These are phyloP conservation scores for Discostella pseudostelligera DNA, from an alignment of 108 stramenopile species.

Conservation along the genomic window DNA sequence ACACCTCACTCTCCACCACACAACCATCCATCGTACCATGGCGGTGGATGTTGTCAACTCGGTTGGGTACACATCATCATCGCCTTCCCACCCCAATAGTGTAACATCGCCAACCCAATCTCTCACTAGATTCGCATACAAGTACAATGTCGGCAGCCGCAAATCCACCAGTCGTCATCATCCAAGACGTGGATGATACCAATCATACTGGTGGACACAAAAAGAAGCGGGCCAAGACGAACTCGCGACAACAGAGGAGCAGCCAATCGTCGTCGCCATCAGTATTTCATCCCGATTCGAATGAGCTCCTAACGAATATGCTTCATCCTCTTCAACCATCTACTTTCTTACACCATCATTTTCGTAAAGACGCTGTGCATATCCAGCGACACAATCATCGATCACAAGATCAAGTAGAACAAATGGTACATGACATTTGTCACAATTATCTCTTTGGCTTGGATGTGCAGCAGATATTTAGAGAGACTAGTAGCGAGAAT, in stretches of 20 bases:
- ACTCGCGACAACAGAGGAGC: neutral
- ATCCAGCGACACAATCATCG: constrained; percentile 22
- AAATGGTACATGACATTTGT: constrained; percentile 36
- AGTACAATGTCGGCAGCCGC: no score
- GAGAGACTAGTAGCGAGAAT: constrained; percentile 68
- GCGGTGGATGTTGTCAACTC: no score
- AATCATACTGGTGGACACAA: neutral
- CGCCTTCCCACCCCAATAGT: no score
- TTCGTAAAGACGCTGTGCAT: constrained; percentile 59
- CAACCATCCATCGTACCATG: no score
- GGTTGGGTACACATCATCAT: no score
- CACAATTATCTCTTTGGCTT: constrained; percentile 55
- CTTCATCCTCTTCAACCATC: constrained; percentile 40
- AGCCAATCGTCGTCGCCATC: neutral
- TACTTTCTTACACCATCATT: constrained; percentile 39
- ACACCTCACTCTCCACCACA: no score
- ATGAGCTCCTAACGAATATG: constrained; percentile 34
- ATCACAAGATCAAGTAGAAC: constrained; percentile 12
- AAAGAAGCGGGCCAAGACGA: constrained; percentile 6
- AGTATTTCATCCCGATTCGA: constrained; percentile 31
- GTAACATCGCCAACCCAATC: no score
- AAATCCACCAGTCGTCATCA: neutral
- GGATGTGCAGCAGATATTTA: constrained; percentile 53
- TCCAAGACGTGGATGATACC: neutral
- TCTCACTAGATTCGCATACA: no score